A percentile compares a stretch with the other conserved stretches of the same genome.
Evolutionary conservation across 1,139 yeast genomes (phyloP).

Genomic region (Geotrichum candidum): DNA sequence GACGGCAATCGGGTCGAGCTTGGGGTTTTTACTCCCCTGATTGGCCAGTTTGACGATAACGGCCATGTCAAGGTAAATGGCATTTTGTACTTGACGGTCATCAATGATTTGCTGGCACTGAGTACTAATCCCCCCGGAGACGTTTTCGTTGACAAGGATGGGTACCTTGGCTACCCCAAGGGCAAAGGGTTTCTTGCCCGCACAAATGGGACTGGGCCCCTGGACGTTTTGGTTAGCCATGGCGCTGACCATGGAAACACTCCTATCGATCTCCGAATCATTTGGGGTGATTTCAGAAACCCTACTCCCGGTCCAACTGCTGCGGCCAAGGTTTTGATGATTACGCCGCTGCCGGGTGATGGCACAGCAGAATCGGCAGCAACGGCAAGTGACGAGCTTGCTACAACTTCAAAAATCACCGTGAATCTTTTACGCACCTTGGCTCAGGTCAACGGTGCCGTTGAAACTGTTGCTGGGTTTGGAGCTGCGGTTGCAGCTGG

Average conservation of each 20-base stretch:
- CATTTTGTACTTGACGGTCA: not conserved
- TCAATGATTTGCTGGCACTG: not conserved
- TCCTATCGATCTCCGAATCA: not conserved
- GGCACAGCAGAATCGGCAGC: not conserved
- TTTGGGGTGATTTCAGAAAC: not conserved
- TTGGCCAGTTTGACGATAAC: conserved; percentile 3
- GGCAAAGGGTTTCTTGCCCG: not conserved
- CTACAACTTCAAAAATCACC: not conserved
- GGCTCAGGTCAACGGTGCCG: conserved; percentile 6
- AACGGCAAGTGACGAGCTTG: not conserved
- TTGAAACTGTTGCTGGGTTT: not conserved
- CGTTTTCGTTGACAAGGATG: not conserved
- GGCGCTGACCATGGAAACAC: not conserved
- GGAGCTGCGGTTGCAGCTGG: conserved; percentile 9
- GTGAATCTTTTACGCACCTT: not conserved
- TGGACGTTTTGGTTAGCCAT: not conserved
- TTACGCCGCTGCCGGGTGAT: not conserved
- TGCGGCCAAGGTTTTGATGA: not conserved
- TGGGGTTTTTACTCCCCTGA: not conserved
- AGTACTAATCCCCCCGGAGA: not conserved
- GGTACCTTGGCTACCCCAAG: not conserved
- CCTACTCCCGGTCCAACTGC: not conserved
- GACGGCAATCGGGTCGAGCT: not conserved
- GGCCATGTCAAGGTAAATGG: conserved; percentile 1
- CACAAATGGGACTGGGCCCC: not conserved